These are phyloP conservation scores for Alternaria atra DNA, from an alignment of 2,329 filamentous ascomycete genomes.

Conservation along the genomic window DNA sequence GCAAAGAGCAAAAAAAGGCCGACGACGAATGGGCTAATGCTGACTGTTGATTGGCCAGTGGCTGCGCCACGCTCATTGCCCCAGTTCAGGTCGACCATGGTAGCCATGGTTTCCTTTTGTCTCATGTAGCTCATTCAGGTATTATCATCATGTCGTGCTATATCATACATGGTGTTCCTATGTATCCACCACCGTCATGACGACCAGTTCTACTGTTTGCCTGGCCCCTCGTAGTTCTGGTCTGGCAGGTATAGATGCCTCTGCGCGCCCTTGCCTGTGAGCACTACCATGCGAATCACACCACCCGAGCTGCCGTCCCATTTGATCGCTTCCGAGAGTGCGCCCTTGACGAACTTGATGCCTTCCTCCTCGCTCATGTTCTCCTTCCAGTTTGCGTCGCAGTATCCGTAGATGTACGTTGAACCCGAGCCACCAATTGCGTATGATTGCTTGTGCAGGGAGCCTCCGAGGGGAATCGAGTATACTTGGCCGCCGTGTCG, in stretches of 20 bases:
- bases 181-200: constrained; percentile 8
- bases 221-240: constrained; percentile 79
- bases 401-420: constrained; percentile 99
- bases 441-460: constrained; percentile 96
- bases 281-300: constrained; percentile 96
- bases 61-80: constrained; percentile 13
- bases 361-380: constrained; percentile 93
- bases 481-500: constrained; percentile 97
- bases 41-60: constrained; percentile 16
- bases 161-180: constrained; percentile 16
- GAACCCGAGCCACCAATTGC: constrained; percentile 96
- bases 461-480: constrained; percentile 94
- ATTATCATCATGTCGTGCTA: constrained; percentile 24
- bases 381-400: constrained; percentile 94
- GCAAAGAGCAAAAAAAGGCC: constrained; percentile 1
- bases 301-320: constrained; percentile 99
- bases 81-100: constrained; percentile 8
- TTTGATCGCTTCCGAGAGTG: constrained; percentile 94
- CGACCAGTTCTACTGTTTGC: constrained; percentile 55
- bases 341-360: constrained; percentile 89
- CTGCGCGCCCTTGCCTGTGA: constrained; percentile 88
- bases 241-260: constrained; percentile 96
- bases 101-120: constrained; percentile 7
- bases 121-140: constrained; percentile 13
- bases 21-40: constrained; percentile 14